These are phyloP conservation scores for Camellia granthamiana DNA, from an alignment of 148 eudicot genomes.

Conservation along the genomic window DNA sequence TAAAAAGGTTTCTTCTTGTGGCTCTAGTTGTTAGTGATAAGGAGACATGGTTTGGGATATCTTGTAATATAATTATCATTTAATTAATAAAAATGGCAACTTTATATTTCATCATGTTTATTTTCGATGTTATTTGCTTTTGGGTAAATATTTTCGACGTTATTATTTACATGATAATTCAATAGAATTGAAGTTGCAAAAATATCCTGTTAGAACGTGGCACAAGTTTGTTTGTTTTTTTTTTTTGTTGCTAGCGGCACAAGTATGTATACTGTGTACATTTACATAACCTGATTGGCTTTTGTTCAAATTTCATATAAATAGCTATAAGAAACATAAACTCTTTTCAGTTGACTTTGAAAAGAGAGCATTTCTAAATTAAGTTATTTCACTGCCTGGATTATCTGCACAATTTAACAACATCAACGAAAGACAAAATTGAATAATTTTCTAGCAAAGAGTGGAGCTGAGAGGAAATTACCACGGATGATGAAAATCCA, in stretches of 20 bases:
- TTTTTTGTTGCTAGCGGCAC: no score
- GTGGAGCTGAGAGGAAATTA: slow-evolving; percentile 28
- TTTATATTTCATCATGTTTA: no score
- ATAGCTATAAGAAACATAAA: neutral
- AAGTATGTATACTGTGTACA: neutral
- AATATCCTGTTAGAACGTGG: no score
- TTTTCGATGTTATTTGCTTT: no score
- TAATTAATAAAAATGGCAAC: no score
- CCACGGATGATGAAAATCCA: slow-evolving; percentile 95
- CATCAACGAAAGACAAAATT: neutral
- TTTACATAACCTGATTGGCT: neutral
- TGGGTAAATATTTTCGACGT: no score
- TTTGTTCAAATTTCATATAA: neutral
- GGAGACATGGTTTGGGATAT: no score
- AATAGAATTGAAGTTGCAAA: no score
- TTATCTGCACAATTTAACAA: neutral
- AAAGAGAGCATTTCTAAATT: neutral
- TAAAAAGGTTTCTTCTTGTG: neutral
- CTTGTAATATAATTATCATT: no score
- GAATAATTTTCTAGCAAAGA: neutral
- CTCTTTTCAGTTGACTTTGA: neutral
- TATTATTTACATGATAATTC: no score
- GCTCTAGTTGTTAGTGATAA: neutral
- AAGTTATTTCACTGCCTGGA: neutral
- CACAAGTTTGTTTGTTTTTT: no score